A percentile compares a stretch with the other conserved stretches of the same genome.
phyloP scores from a whole-genome alignment of 495 filamentous ascomycete species.

The Lepraria neglecta region DNA sequence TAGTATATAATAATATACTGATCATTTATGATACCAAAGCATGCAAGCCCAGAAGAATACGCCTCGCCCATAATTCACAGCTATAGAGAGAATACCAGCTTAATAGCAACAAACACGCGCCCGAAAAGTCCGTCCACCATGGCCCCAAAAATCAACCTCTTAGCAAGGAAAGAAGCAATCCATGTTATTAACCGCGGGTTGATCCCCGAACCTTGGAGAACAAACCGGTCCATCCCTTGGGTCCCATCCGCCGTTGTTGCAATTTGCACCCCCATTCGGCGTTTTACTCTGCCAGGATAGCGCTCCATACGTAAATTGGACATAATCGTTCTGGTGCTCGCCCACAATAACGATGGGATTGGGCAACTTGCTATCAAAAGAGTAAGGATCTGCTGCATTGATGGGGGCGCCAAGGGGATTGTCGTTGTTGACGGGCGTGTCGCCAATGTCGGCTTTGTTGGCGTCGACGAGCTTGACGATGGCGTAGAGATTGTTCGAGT shows the following conservation, averaged over 20 bases:
- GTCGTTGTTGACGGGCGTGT: not conserved
- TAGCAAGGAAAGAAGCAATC: conserved; percentile 14
- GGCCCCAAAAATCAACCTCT: not conserved
- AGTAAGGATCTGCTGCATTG: not conserved
- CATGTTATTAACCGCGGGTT: no score
- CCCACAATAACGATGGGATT: conserved; percentile 18
- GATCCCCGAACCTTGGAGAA: not conserved
- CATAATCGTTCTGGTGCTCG: conserved; percentile 24
- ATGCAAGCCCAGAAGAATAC: not conserved
- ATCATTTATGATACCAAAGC: not conserved
- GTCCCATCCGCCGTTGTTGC: conserved; percentile 17
- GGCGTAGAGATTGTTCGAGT: not conserved
- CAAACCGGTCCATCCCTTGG: conserved; percentile 7
- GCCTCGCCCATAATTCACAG: not conserved
- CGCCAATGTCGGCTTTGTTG: conserved; percentile 4
- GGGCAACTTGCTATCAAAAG: conserved; percentile 11
- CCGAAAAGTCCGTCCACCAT: not conserved
- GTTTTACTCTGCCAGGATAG: conserved; percentile 15
- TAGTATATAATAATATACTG: no score
- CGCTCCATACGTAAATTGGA: conserved; percentile 22
- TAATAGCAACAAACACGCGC: not conserved
- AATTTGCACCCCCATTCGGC: conserved; percentile 15
- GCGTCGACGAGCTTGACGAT: not conserved
- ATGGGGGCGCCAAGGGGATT: not conserved
- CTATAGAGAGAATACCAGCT: not conserved